A percentile compares a stretch with the other conserved stretches of the same genome.
phyloP scores from a whole-genome alignment of 148 eudicot species.

The Rhododendron henanense region DNA sequence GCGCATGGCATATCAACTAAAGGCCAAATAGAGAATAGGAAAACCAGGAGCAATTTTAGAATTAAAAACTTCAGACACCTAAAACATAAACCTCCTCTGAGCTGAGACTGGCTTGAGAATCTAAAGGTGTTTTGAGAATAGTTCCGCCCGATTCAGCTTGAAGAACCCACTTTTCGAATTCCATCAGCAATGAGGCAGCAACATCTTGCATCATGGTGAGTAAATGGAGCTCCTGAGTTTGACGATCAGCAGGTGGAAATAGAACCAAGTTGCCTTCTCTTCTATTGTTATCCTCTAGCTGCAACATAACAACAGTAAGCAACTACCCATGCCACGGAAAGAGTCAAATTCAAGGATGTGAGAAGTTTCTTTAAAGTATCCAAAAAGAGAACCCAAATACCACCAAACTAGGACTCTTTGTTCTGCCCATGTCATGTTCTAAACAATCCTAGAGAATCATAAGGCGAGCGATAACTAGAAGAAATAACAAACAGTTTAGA shows the following conservation, averaged over 20 bases:
- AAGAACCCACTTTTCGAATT: conserved; percentile 91
- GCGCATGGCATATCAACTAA: background rate
- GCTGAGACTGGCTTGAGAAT: conserved; percentile 98
- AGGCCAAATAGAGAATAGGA: background rate
- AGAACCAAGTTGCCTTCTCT: conserved; percentile 60
- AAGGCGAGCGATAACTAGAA: background rate
- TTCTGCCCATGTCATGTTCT: background rate
- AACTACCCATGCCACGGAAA: conserved; percentile 9
- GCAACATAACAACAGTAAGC: conserved; percentile 25
- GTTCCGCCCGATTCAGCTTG: conserved; percentile 93
- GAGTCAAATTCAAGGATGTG: background rate
- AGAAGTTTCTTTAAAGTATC: background rate
- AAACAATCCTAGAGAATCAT: background rate
- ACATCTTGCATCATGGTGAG: conserved; percentile 97
- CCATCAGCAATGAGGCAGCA: conserved; percentile 95
- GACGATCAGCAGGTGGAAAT: conserved; percentile 91
- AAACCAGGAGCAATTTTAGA: background rate
- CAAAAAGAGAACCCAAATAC: background rate
- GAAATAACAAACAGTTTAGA: background rate
- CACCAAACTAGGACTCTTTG: background rate
- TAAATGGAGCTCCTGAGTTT: conserved; percentile 84
- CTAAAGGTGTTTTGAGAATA: conserved; percentile 91
- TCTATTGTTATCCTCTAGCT: conserved; percentile 65
- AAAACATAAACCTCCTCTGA: conserved; percentile 99
- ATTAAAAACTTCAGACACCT: conserved; percentile 66